Base-by-base conservation (phyloP, 495 filamentous ascomycete species). In the Hyaloscypha bicolor region DNA sequence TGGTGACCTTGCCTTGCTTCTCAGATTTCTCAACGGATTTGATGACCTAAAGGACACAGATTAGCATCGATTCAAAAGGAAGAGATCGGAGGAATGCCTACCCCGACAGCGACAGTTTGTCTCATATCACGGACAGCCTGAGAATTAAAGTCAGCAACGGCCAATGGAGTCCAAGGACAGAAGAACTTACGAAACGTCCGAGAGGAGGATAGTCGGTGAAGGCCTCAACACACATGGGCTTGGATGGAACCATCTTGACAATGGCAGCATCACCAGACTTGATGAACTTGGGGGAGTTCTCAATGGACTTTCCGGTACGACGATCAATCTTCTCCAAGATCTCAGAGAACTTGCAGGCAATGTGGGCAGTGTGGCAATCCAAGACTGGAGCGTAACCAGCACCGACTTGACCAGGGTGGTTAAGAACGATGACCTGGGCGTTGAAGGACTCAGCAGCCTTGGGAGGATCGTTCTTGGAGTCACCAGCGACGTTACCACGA, bases 201-300 rank as follows among this genome's bases (percentile, higher is more conserved):
- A 99, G 93, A 79, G 96, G 95, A 75, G 95, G 94, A 87, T 98
- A 99, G 74, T 98, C 93, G 75, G 94, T 97, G 93, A 98, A 98
- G 73, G 96, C 86, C 92, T 98, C 95, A 80, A 99, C 95, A 84
- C 95, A 99, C 95, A 99, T 99, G 77, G 95, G 95, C 93, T 99
- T 99, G 84, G 95, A 97, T 75, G 95, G 95, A 87, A 97, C 78
- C 95, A 99, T 99, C 93, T 97, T 98, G 86, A 99, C 96, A 84
- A 99, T 99, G 81, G 94, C 93, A 74, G 95, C 95, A 79, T 99
- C 95, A 90, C 95, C 95, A 75, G 94, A 97, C 92, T 99, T 99
- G 92, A 98, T 92, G 88, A 97, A 97, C 90, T 99, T 98, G 80
- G 95, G 95, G 69, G 69, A 75, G 78, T 86, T 77, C 82, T 99